Evolutionary conservation across 1,284 basidiomycete species (phyloP), one percentile per base, ranked within the genome.

Genomic region (Bjerkandera adusta): DNA sequence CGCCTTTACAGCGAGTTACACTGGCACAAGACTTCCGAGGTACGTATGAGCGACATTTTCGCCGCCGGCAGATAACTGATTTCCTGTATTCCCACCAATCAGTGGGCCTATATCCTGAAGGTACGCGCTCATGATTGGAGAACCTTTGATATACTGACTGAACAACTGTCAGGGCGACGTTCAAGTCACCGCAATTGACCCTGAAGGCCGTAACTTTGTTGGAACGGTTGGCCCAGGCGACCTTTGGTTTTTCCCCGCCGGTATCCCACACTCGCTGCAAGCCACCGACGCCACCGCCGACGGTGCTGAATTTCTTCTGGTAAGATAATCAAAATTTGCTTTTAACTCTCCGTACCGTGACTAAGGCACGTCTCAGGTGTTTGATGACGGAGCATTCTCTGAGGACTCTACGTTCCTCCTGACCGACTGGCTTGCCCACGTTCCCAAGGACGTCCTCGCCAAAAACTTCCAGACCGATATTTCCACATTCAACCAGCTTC

Each of bases 1-100:
- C n/a, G n/a, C n/a, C n/a, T n/a, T n/a, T n/a, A n/a, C n/a, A 81
- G 82, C 18, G 83, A 87, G 59, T 68, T 86, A 22, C 84, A 86
- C 56, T 85, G 83, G 83, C 83, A 87, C 60, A 75, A 69, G 45
- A 79, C 76, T 6, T 65, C 75, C 32, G 84, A 86, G 68, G 78
- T 79, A 59, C 45, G 64, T 45, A 24, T 25, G 29, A 18, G 25
- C 27, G 27, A 30, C 25, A 40, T 20, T 8, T 32, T 33, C 15
- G 5, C 10, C 13, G 11, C 16, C 11, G 11, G 16, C 2, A 7
- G 5, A 13, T 32, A 20, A 15, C 40, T 42, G 16, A 42, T 32
- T 27, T 16, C 30, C 40, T 3, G 30, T 42, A 29, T n/a, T n/a
- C n/a, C n/a, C n/a, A n/a, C n/a, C n/a, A n/a, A n/a, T n/a, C 20